Evolutionary conservation across 352 stramenopile genomes (phyloP).

Genomic region (Phytophthora agathidicida): DNA sequence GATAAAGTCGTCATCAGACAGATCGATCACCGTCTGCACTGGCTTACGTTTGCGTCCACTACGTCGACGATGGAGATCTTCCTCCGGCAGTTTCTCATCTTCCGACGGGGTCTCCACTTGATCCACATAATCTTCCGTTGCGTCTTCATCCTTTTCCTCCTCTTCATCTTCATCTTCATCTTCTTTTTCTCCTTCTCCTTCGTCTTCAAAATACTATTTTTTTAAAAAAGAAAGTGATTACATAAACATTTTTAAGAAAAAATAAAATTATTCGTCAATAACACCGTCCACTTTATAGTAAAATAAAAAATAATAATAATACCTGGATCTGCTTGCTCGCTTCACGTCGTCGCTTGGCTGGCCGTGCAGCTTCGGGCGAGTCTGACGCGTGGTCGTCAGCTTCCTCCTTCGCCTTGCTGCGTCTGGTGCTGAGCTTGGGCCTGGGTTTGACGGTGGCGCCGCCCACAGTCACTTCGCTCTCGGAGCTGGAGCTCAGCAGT

Average conservation of each 20-base stretch:
- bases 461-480: conserved; percentile 25
- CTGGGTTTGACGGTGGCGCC: conserved; percentile 25
- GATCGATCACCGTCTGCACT: conserved; percentile 28
- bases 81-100: conserved; percentile 28
- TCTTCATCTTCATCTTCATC: conserved; percentile 29
- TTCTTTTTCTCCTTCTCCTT: no score
- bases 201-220: conserved; percentile 18
- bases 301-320: no score
- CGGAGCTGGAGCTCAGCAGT: conserved; percentile 36
- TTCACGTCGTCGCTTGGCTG: conserved; percentile 32
- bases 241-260: conserved; percentile 18
- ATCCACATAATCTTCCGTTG: conserved; percentile 49
- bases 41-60: conserved; percentile 45
- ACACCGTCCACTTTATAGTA: conserved; percentile 10
- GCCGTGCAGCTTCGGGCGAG: conserved; percentile 21
- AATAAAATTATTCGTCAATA: conserved; percentile 5
- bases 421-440: conserved; percentile 52
- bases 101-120: conserved; percentile 33
- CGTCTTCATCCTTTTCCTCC: conserved; percentile 39
- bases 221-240: conserved; percentile 13
- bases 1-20: conserved; percentile 41
- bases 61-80: conserved; percentile 35
- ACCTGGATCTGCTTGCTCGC: conserved; percentile 30
- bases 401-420: conserved; percentile 13
- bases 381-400: conserved; percentile 9